Base-by-base conservation (phyloP, 2,329 filamentous ascomycete species). In the Ophiognomonia clavigignenti-juglandacearum region DNA sequence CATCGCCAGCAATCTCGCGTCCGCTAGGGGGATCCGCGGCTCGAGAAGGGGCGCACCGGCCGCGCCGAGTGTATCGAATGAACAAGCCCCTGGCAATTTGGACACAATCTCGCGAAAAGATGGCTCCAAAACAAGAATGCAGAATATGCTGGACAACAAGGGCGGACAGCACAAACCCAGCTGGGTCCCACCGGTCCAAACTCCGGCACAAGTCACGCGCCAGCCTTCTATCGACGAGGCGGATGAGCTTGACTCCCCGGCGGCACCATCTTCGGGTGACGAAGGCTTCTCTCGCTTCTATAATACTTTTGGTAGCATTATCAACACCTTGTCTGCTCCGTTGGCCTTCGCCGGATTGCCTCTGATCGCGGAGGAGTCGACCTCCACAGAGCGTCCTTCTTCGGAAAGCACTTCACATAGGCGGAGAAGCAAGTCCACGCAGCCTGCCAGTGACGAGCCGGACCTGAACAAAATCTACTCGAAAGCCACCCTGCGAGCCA, bases 301-400 rank as follows among this genome's bases (percentile, higher is more conserved):
- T 67, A 91, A 79, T 49, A 90, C 89, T 1, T 96, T 96, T 59
- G 90, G 91, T 46, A 88, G 80, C 45, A 79, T 96, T 39, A 88
- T 97, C 60, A 93, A 89, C 52, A 86, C 85, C 57, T 80, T 97
- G 11, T 95, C 92, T 0, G 90, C 91, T 0, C 91, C 91, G 1
- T 73, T 98, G 24, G 92, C 91, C 4, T 98, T 96, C 68, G 89
- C 93, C 4, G 92, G 92, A 1, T 77, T 98, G 8, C 93, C 93
- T 1, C 74, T 98, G 5, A 78, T 81, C 23, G 59, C 73, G 16
- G 73, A 80, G 47, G 76, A 78, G 50, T 60, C 67, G 1, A 45
- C 53, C 16, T 44, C 61, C 8, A 57, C 66, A 43, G 46, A 63
- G 1, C 53, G 57, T 9, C 58, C 68, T 14, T 19, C 16, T 18